Base-by-base conservation (phyloP, 495 filamentous ascomycete species). In the Neurospora sp. region DNA sequence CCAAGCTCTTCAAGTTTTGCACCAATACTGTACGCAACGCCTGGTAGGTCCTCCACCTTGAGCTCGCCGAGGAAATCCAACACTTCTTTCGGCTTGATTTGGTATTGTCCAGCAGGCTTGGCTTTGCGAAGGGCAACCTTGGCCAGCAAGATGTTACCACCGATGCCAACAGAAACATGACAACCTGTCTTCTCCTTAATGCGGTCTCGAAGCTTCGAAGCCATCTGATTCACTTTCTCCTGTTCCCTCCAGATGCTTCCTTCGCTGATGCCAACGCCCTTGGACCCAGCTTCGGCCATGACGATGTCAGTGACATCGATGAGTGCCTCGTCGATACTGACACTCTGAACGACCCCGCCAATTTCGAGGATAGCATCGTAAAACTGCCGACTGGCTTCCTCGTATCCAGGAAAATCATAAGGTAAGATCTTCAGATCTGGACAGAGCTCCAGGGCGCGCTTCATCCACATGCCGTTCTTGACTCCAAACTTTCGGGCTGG, bases 381-480 rank as follows among this genome's bases (percentile, higher is more conserved):
- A 76, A 99, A 98, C 31, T 87, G 86, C 69, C 88, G 85, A 77
- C 96, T 98, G 1, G 94, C 94, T 74, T 94, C 92, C 82, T 98
- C 96, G 74, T 99, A 99, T 0, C 88, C 94, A 7, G 91, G 90
- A 77, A 98, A 98, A 76, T 99, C 95, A 75, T 99, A 99, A 0
- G 93, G 92, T 41, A 99, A 78, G 6, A 96, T 87, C 74, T 94
- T 92, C 39, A 99, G 86, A 22, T 94, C 88, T 0, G 94, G 91
- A 80, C 94, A 99, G 14, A 94, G 82, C 73, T 94, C 89, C 74
- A 90, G 85, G 3, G 96, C 96, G 39, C 87, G 85, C 77, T 94
- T 94, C 94, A 99, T 97, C 96, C 96, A 99, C 96, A 97, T 98
- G 9, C 96, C 96, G 74, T 98, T 98, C 78, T 93, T 97, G 70